phyloP scores from a whole-genome alignment of 306 rosid genomes.

The Astragalus membranaceus region DNA sequence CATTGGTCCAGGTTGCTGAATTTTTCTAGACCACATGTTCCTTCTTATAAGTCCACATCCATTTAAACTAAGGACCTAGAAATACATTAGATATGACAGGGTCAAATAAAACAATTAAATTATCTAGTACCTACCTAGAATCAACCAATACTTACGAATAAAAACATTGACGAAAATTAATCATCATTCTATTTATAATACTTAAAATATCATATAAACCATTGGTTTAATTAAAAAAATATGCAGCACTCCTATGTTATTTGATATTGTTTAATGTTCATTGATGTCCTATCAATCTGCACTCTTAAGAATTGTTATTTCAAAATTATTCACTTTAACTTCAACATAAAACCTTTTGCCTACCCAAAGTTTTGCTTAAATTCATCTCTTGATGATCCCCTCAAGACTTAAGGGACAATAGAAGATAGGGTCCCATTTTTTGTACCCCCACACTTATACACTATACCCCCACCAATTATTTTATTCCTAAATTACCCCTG shows the following conservation, averaged over 20 bases:
- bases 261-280: background rate
- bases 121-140: background rate
- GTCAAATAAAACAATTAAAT: background rate
- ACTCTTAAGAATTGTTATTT: background rate
- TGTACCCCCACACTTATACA: no score
- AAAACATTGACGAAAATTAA: background rate
- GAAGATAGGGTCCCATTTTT: no score
- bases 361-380: background rate
- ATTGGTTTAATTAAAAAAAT: background rate
- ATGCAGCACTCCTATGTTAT: background rate
- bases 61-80: background rate
- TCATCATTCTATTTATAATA: background rate
- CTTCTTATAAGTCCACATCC: background rate
- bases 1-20: constrained; percentile 69
- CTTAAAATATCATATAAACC: background rate
- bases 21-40: background rate
- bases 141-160: background rate
- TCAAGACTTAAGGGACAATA: background rate
- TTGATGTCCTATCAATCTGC: background rate
- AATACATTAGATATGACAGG: background rate
- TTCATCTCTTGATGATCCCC: background rate
- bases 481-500: no score
- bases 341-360: background rate
- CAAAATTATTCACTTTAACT: background rate
- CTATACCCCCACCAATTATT: no score